Conservation (phyloP, 345 rosid genomes). For the Theobroma cacao region DNA sequence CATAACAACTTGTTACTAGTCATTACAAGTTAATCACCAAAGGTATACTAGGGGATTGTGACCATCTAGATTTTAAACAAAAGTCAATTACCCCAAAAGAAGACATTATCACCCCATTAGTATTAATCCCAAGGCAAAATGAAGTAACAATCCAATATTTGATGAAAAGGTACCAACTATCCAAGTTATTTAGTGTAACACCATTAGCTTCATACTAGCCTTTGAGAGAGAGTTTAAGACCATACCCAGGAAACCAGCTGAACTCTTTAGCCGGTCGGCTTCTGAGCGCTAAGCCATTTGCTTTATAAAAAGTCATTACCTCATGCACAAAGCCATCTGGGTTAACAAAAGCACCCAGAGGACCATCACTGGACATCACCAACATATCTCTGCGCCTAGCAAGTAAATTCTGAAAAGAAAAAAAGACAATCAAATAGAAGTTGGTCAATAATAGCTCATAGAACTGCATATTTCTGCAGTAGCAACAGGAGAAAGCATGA, state of each 20-base stretch:
- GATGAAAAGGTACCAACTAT: not conserved
- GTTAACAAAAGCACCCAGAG: constrained; percentile 96
- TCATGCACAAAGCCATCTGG: constrained; percentile 71
- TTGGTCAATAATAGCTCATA: not conserved
- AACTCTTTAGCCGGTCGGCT: constrained; percentile 49
- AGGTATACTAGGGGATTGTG: not conserved
- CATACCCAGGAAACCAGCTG: constrained; percentile 99
- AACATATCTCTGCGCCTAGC: constrained; percentile 93
- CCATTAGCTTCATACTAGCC: not conserved
- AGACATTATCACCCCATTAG: not conserved
- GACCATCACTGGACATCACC: constrained; percentile 97
- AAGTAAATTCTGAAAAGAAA: constrained; percentile 52
- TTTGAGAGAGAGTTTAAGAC: not conserved
- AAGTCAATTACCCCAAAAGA: not conserved
- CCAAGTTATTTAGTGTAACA: not conserved
- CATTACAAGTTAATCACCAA: not conserved
- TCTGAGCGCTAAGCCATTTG: constrained; percentile 59
- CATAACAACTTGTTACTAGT: not conserved
- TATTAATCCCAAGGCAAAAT: not conserved
- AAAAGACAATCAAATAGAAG: not conserved
- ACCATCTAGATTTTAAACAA: not conserved
- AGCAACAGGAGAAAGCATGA: not conserved
- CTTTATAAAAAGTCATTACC: constrained; percentile 70
- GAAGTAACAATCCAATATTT: not conserved
- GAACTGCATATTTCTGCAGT: not conserved